Conservation (phyloP, 2,329 filamentous ascomycete genomes). For the Epichloe festucae region DNA sequence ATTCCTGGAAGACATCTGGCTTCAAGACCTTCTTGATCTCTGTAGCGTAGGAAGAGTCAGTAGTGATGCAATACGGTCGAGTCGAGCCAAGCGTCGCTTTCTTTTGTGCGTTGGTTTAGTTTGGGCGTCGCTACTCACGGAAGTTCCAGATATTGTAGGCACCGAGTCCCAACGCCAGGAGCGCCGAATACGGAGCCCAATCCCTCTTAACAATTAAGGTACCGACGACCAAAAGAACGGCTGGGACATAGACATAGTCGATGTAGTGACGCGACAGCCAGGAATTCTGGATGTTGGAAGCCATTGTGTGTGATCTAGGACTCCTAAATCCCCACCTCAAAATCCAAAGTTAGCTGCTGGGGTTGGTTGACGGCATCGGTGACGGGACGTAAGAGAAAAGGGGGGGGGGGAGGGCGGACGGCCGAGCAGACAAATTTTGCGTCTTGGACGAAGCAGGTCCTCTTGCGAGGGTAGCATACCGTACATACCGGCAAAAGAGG, state of each 20-base stretch:
- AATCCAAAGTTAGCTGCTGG: neutral
- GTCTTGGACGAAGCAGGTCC: neutral
- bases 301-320: slow-evolving; percentile 10
- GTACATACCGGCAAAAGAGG: neutral
- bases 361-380: neutral
- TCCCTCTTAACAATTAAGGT: slow-evolving; percentile 67
- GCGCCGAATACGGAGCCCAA: slow-evolving; percentile 58
- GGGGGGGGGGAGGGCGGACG: neutral
- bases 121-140: slow-evolving; percentile 38
- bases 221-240: slow-evolving; percentile 64
- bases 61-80: slow-evolving; percentile 6
- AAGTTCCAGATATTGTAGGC: slow-evolving; percentile 58
- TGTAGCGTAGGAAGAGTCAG: slow-evolving; percentile 19
- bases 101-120: neutral
- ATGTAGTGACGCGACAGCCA: slow-evolving; percentile 49
- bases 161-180: slow-evolving; percentile 52
- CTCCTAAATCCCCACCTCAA: neutral
- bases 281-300: slow-evolving; percentile 16
- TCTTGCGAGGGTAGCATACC: neutral
- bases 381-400: neutral
- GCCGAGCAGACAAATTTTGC: neutral
- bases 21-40: slow-evolving; percentile 74
- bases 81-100: neutral
- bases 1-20: slow-evolving; percentile 78
- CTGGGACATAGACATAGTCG: slow-evolving; percentile 73